Base-by-base conservation (phyloP, 306 rosid genomes). In the Dalbergia oliveri region DNA sequence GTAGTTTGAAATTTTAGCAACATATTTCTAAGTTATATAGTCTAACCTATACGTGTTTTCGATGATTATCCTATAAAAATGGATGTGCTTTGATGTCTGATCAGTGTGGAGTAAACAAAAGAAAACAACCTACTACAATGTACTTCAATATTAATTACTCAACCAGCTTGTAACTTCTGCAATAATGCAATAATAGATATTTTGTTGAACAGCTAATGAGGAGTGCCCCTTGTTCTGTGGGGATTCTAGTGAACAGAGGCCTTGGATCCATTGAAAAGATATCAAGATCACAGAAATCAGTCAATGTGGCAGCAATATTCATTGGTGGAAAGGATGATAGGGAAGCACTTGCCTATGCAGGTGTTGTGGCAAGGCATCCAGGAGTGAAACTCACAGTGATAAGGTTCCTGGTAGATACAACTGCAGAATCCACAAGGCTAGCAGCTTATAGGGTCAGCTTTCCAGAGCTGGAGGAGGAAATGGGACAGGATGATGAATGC, bases 201-300 rank as follows among this genome's bases (percentile, higher is more conserved):
- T 76, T 77, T 80, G 60, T 70, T 80, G 60, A 67, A 58, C 91
- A 95, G 99, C 81, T 95, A 19, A 62, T 93, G 59, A 90, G 81
- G 78, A 87, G 74, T 73, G 93, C 98, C 49, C 94, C 97, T 8
- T 93, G 99, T 77, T 89, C 99, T 0, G 97, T 95, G 57, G 99
- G 97, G 47, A 91, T 95, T 79, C 90, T 95, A 3, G 97, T 95
- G 78, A 96, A 93, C 86, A 88, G 98, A 83, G 99, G 99, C 53
- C 78, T 95, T n/a, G 96, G 99, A 62, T 44, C 88, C 68, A 81
- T 88, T 0, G 89, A 73, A 19, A 94, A 86, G 44, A 84, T 93
- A 49, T 82, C 92, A 21, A 83, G 82, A 73, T 45, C 91, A 3
- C 47, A 72, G 23, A 66, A 53, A 57, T 70, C 90, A 44, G 16